Conservation (phyloP, 371 early-diverging fungal species). For the Syncephalastrum racemosum region DNA sequence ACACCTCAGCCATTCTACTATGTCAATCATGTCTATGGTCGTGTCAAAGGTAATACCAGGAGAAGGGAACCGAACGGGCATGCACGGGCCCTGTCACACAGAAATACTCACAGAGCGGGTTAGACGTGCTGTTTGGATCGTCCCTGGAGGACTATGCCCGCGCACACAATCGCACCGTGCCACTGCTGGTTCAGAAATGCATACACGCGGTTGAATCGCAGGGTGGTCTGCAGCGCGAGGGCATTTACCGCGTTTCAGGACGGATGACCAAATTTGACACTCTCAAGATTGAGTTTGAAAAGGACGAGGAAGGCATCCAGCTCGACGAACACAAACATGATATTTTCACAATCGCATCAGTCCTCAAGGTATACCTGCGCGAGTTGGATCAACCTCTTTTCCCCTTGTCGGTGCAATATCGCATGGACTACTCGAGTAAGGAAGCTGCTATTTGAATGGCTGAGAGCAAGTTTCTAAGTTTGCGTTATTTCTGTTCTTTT, state of each 20-base stretch:
- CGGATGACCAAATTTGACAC: constrained; percentile 63
- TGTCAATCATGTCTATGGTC: constrained; percentile 46
- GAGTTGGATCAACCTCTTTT: constrained; percentile 65
- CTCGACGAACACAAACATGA: constrained; percentile 45
- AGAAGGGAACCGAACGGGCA: too few relatives aligned
- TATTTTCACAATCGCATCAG: constrained; percentile 58
- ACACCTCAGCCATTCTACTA: constrained; percentile 48
- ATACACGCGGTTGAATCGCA: constrained; percentile 58
- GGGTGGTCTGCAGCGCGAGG: constrained; percentile 66
- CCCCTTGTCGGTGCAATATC: constrained; percentile 46
- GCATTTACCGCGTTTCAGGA: constrained; percentile 71
- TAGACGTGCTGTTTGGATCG: constrained; percentile 59
- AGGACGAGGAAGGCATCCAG: constrained; percentile 47
- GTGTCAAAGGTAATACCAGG: constrained; percentile 29
- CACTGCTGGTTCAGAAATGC: constrained; percentile 54
- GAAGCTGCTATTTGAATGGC: background rate
- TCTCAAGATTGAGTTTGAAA: constrained; percentile 56
- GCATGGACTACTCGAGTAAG: constrained; percentile 60
- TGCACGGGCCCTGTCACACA: background rate
- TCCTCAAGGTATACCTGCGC: constrained; percentile 65
- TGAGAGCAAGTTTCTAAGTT: background rate
- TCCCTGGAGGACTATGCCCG: constrained; percentile 46
- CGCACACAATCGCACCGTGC: constrained; percentile 45
- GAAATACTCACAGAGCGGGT: background rate
- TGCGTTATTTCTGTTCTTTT: too few relatives aligned